These are phyloP conservation scores for Neopestalotiopsis sp. DNA, from an alignment of 2,329 filamentous ascomycete genomes.

Conservation along the genomic window DNA sequence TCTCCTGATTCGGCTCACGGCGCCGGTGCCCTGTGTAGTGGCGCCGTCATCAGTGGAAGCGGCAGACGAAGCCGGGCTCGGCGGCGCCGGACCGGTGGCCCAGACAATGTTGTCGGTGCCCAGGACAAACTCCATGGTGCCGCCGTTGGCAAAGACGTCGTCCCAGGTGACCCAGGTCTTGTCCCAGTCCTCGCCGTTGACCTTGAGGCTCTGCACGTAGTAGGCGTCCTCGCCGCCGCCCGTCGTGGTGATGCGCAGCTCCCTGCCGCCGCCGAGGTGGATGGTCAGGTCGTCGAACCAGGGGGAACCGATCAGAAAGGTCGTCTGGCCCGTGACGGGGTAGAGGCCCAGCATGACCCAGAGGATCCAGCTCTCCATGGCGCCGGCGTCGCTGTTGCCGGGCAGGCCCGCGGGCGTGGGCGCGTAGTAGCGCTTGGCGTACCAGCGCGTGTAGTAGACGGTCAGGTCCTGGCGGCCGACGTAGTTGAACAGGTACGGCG, in stretches of 20 bases:
- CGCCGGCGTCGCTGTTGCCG: constrained; percentile 73
- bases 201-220: constrained; percentile 69
- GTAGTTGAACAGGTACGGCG: constrained; percentile 73
- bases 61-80: constrained; percentile 55
- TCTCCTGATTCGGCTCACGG: background rate
- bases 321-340: constrained; percentile 71
- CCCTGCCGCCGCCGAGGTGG: constrained; percentile 58
- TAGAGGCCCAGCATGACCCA: constrained; percentile 75
- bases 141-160: constrained; percentile 68
- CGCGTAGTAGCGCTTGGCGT: constrained; percentile 65
- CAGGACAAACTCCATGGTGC: constrained; percentile 68
- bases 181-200: constrained; percentile 68
- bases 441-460: constrained; percentile 60
- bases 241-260: constrained; percentile 57
- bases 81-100: constrained; percentile 64
- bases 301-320: constrained; percentile 68
- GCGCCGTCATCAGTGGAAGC: constrained; percentile 6
- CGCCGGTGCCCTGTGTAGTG: background rate
- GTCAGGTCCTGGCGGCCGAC: constrained; percentile 65
- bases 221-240: constrained; percentile 54
- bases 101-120: constrained; percentile 57
- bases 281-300: constrained; percentile 67
- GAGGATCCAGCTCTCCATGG: constrained; percentile 73
- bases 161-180: constrained; percentile 70
- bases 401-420: constrained; percentile 62